Base-by-base conservation (phyloP, 441 rosid species). In the Pelargonium myrrhifolium region DNA sequence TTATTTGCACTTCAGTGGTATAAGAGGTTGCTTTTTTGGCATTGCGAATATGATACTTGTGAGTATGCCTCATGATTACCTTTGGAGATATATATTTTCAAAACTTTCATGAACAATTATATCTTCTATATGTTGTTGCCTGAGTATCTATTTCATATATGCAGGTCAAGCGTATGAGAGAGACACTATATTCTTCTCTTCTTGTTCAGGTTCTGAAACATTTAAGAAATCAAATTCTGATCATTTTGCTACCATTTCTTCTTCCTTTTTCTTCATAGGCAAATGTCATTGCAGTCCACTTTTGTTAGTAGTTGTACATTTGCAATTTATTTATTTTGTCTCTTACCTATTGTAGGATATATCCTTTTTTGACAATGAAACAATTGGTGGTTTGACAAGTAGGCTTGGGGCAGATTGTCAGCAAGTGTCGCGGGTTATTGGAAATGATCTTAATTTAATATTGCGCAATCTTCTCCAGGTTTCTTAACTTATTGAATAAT, bases 321-420 rank as follows among this genome's bases (percentile, higher is more conserved):
- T n/a, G 43, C 17, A 56, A 37, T 62, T 45, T 17, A 67, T 71
- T 65, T 65, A 47, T 31, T 40, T 26, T 62, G 2, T 58, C 31
- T 39, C 31, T 61, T 51, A 51, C 58, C 58, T 81, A 0, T 67
- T 76, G 74, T 82, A 93, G 96, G 96, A 93, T 72, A 87, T 89
- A 81, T 85, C 97, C 24, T 93, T 93, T 80, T 93, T 90, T 72
- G 98, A 93, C 76, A 74, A 81, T 79, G 92, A 89, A 83, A 93
- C 96, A 71, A 94, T 93, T 76, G 98, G 97, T 82, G 98, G 89
- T 77, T 84, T 93, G 80, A 93, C 97, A 37, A 93, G 97, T 79
- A 86, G 98, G 84, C 98, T 93, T 62, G 98, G 97, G 47, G 92
- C 98, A 35, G 98, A 93, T 68, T 90, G 97, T 76, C 98, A 90